These are phyloP conservation scores for Euphrasia confusa DNA, from an alignment of 257 asterid genomes.

Conservation along the genomic window DNA sequence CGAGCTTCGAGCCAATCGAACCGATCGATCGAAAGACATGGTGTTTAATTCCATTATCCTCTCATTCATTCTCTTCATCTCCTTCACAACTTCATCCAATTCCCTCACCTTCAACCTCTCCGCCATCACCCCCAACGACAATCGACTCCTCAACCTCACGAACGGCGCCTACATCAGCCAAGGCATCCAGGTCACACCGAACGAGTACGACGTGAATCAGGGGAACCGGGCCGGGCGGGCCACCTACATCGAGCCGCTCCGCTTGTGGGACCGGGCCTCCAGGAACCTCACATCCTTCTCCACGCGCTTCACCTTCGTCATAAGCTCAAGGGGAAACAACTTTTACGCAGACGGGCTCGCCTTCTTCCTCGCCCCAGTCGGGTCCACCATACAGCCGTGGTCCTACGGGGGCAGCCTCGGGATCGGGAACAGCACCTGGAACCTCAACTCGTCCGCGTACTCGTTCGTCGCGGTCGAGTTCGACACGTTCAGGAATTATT, in stretches of 20 bases:
- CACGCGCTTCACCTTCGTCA: slow-evolving; percentile 30
- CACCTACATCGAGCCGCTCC: slow-evolving; percentile 22
- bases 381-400: slow-evolving; percentile 8
- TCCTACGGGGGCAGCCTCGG: slow-evolving; percentile 31
- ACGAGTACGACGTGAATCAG: slow-evolving; percentile 7
- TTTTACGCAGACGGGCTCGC: slow-evolving; percentile 22
- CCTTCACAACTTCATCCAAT: slow-evolving; percentile 5
- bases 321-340: not conserved
- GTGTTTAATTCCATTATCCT: not conserved
- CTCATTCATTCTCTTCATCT: not conserved
- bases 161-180: slow-evolving; percentile 24
- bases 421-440: not conserved
- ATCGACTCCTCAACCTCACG: slow-evolving; percentile 6
- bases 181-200: slow-evolving; percentile 34
- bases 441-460: not conserved
- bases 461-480: slow-evolving; percentile 46
- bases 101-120: slow-evolving; percentile 33
- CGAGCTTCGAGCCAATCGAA: too few species aligned
- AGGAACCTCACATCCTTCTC: slow-evolving; percentile 26
- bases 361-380: slow-evolving; percentile 22
- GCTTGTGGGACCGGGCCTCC: slow-evolving; percentile 30
- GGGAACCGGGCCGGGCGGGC: slow-evolving; percentile 27
- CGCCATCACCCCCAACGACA: not conserved
- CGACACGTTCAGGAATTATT: slow-evolving; percentile 23
- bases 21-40: too few species aligned